Evolutionary conservation across 2,329 filamentous ascomycete genomes (phyloP).

Genomic region (Trichoderma endophyticum): DNA sequence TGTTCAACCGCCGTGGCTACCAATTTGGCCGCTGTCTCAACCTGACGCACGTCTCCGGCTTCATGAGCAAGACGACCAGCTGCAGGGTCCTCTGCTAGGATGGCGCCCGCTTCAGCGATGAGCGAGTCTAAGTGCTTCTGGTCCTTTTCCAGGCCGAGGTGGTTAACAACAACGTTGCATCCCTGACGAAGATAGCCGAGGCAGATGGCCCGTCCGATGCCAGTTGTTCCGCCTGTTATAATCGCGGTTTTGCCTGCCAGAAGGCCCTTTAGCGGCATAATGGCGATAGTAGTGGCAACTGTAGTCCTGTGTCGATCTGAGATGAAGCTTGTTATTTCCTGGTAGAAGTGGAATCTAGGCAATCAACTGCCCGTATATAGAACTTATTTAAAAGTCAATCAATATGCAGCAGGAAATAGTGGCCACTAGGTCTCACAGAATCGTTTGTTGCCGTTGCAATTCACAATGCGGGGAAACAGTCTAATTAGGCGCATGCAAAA

Average conservation of each 20-base stretch:
- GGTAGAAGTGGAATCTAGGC: neutral
- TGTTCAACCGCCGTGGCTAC: slow-evolving; percentile 62
- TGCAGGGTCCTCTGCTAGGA: slow-evolving; percentile 44
- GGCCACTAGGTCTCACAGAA: neutral
- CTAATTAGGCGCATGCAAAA: neutral
- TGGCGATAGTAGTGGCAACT: neutral
- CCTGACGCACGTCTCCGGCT: slow-evolving; percentile 72
- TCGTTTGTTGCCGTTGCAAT: neutral
- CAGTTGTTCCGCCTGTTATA: slow-evolving; percentile 82
- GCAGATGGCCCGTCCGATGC: slow-evolving; percentile 82
- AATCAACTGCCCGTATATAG: neutral
- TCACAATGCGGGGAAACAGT: neutral
- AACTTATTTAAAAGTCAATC: neutral
- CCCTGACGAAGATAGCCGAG: slow-evolving; percentile 76
- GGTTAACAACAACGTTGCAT: slow-evolving; percentile 76
- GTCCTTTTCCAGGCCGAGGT: slow-evolving; percentile 61
- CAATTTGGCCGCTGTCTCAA: slow-evolving; percentile 66
- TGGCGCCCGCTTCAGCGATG: slow-evolving; percentile 47
- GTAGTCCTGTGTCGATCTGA: neutral
- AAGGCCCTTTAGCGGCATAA: slow-evolving; percentile 50
- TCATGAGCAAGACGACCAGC: slow-evolving; percentile 62
- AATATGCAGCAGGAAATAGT: neutral
- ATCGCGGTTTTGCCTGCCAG: slow-evolving; percentile 74
- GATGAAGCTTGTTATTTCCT: neutral
- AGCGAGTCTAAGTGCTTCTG: slow-evolving; percentile 51